Base-by-base conservation (phyloP, 176 grass and related monocot species). In the Oryza rufipogon region DNA sequence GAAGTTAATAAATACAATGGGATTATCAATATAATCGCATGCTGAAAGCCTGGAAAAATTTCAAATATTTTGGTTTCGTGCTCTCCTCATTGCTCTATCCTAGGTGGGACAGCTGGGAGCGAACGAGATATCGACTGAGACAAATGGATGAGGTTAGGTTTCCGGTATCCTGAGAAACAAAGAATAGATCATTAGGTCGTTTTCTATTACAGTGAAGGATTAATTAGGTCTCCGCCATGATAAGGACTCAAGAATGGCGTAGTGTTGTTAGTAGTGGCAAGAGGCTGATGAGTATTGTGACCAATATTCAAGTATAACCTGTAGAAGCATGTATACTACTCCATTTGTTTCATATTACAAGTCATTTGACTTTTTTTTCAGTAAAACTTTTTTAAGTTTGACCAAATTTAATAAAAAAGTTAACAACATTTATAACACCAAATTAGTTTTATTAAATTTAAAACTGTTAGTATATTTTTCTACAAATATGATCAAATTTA, bases 141-240 rank as follows among this genome's bases (percentile, higher is more conserved):
- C 11, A 52, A 41, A 80, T 66, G 33, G 60, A 41, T 44, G n/a
- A 28, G n/a, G 42, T 73, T 80, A 80, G 76, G 41, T 80, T 80
- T 79, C 4, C 1, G 67, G 2, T 15, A 79, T 34, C 25, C 1
- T 41, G 10, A 15, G 0, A 36, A 41, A 64, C 17, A 7, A 58
- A 58, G 6, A 4, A 51, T 2, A 56, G 2, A 86, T 44, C 36
- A 61, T 69, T 68, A 80, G 7, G 6, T 46, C 52, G 32, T 75
- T 61, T 25, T 75, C 36, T 47, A 76, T 17, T 11, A 75, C 42
- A 51, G n/a, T 75, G 46, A 45, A 16, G 1, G 11, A 63, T 20
- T 58, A 58, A 34, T 64, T 64, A 22, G 25, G 58, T 73, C 1
- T 45, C 45, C 25, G 36, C 41, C 2, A 23, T 13, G 66, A 47